These are phyloP conservation scores for Rhizopogon rudus DNA, from an alignment of 768 basidiomycete species.

Conservation along the genomic window DNA sequence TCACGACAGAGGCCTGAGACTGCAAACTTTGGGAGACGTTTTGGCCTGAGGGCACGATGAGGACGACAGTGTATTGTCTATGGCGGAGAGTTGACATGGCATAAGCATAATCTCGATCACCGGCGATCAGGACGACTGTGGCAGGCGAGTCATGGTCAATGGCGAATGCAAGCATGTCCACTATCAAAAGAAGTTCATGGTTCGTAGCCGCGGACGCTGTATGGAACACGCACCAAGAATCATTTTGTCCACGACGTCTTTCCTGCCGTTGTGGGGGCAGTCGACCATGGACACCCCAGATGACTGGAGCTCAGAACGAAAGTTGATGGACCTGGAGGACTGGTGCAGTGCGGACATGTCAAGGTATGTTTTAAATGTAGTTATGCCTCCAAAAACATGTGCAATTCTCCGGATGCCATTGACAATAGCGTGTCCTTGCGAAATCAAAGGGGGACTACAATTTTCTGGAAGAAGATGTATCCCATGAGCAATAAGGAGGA, in stretches of 20 bases:
- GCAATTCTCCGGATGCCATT: conserved; percentile 42
- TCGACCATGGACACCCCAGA: conserved; percentile 39
- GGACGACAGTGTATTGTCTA: conserved; percentile 46
- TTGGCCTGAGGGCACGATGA: conserved; percentile 39
- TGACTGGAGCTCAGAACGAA: conserved; percentile 40
- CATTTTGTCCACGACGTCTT: conserved; percentile 42
- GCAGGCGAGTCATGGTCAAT: conserved; percentile 51
- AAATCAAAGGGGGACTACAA: conserved; percentile 24
- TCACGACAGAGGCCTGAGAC: conserved; percentile 46
- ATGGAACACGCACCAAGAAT: conserved; percentile 32
- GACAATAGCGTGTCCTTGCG: conserved; percentile 32
- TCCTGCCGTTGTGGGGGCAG: conserved; percentile 29
- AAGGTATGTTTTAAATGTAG: conserved; percentile 50
- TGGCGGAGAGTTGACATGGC: conserved; percentile 53
- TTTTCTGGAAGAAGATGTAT: conserved; percentile 24
- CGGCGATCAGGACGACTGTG: conserved; percentile 60
- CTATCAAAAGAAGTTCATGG: conserved; percentile 27
- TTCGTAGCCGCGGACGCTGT: neutral
- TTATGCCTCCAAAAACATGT: conserved; percentile 41
- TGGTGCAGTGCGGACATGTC: conserved; percentile 36
- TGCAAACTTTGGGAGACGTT: conserved; percentile 41
- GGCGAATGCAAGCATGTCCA: conserved; percentile 65
- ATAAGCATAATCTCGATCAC: conserved; percentile 67
- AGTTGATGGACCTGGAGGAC: conserved; percentile 25
- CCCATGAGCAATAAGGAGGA: conserved; percentile 1